Conservation (phyloP, 345 rosid genomes). For the Cardamine resedifolia region DNA sequence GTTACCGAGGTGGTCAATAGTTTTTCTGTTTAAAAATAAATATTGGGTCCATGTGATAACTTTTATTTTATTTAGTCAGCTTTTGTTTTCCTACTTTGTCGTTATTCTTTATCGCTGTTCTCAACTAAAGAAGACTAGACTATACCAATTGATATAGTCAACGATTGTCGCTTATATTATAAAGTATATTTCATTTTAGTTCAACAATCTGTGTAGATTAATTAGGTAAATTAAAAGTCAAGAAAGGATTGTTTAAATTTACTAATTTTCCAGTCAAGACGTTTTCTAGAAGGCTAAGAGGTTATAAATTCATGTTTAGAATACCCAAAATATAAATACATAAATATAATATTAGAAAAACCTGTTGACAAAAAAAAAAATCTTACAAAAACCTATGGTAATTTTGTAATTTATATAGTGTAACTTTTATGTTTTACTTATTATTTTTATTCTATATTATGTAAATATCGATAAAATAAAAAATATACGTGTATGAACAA, state of each 20-base stretch:
- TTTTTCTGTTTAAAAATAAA: not conserved
- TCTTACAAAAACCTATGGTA: too few relatives aligned
- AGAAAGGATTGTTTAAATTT: not conserved
- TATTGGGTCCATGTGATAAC: slow-evolving; percentile 29
- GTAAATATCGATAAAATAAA: not conserved
- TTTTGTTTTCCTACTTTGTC: slow-evolving; percentile 31
- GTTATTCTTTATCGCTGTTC: slow-evolving; percentile 25
- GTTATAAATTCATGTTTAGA: too few relatives aligned
- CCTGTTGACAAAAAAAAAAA: too few relatives aligned
- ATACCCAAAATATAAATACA: too few relatives aligned
- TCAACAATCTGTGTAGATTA: slow-evolving; percentile 18
- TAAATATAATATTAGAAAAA: too few relatives aligned
- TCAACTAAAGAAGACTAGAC: slow-evolving; percentile 21
- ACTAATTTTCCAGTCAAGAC: slow-evolving; percentile 4
- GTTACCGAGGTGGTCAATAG: slow-evolving; percentile 33
- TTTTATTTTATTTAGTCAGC: slow-evolving; percentile 22
- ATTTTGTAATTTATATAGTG: too few relatives aligned
- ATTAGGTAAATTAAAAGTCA: slow-evolving; percentile 30
- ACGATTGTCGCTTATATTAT: slow-evolving; percentile 30
- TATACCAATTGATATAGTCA: slow-evolving; percentile 13
- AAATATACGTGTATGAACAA: not conserved
- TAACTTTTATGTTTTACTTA: not conserved
- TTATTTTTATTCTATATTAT: not conserved
- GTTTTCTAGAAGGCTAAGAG: slow-evolving; percentile 25
- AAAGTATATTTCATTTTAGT: not conserved